phyloP scores from a whole-genome alignment of 1,284 basidiomycete species.

The Mycena citricolor region DNA sequence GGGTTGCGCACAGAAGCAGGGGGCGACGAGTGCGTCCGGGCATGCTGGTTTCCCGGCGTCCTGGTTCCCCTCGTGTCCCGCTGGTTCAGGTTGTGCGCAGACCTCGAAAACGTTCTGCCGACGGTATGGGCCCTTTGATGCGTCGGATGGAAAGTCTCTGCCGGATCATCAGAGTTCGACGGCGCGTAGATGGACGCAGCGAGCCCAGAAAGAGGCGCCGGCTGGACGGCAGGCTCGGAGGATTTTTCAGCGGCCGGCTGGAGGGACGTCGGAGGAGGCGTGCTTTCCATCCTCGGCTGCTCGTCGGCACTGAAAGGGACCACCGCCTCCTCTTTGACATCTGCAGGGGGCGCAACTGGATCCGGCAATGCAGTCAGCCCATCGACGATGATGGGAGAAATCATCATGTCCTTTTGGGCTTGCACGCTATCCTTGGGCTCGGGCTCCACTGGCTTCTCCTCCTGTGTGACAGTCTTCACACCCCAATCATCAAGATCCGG shows the following conservation, averaged over 20 bases:
- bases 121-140: slow-evolving; percentile 57
- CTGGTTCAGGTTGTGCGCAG: slow-evolving; percentile 28
- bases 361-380: slow-evolving; percentile 65
- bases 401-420: slow-evolving; percentile 38
- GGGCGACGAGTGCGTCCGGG: slow-evolving; percentile 66
- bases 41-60: slow-evolving; percentile 36
- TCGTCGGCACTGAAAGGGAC: slow-evolving; percentile 20
- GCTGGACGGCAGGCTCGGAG: slow-evolving; percentile 10
- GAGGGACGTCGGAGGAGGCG: slow-evolving; percentile 24
- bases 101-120: slow-evolving; percentile 37
- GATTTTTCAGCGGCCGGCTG: slow-evolving; percentile 28
- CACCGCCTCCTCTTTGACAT: slow-evolving; percentile 6
- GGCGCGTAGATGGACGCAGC: slow-evolving; percentile 24
- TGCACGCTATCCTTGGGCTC: too few species aligned
- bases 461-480: slow-evolving; percentile 38
- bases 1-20: slow-evolving; percentile 37
- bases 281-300: slow-evolving; percentile 16
- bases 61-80: slow-evolving; percentile 38
- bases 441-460: too few species aligned
- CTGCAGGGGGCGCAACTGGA: slow-evolving; percentile 24
- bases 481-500: slow-evolving; percentile 85
- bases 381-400: slow-evolving; percentile 70
- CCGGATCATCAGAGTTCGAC: slow-evolving; percentile 25
- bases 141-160: slow-evolving; percentile 36
- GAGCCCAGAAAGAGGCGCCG: slow-evolving; percentile 7